A percentile compares a stretch with the other conserved stretches of the same genome.
phyloP scores from a whole-genome alignment of 306 rosid species.

The Prunus mume region DNA sequence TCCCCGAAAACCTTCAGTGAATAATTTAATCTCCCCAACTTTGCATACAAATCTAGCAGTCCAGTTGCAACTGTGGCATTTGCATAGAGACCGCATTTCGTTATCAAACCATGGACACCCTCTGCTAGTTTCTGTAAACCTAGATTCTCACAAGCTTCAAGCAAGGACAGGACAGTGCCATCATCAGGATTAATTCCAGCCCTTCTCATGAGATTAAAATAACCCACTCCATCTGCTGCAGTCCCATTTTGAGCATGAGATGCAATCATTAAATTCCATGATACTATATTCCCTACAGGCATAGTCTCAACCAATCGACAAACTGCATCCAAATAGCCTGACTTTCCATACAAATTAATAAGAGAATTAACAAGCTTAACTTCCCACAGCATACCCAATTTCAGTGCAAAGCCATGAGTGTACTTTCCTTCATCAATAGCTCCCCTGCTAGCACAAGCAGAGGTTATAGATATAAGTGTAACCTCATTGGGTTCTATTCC shows the following conservation, averaged over 20 bases:
- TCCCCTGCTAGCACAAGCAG: conserved; percentile 47
- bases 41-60: conserved; percentile 58
- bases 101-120: conserved; percentile 50
- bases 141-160: conserved; percentile 57
- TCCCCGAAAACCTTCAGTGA: conserved; percentile 53
- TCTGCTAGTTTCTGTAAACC: conserved; percentile 49
- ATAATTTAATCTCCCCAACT: conserved; percentile 57
- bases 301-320: conserved; percentile 51
- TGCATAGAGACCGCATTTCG: conserved; percentile 39
- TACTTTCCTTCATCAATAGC: conserved; percentile 46
- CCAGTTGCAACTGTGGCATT: conserved; percentile 46
- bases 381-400: conserved; percentile 50
- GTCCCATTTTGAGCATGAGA: conserved; percentile 41
- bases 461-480: conserved; percentile 48
- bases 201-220: conserved; percentile 53
- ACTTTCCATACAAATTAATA: conserved; percentile 69
- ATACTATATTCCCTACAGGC: conserved; percentile 42
- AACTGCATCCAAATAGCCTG: conserved; percentile 38
- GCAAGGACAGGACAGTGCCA: conserved; percentile 54
- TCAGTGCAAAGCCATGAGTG: conserved; percentile 56
- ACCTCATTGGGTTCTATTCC: conserved; percentile 48
- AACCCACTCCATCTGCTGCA: conserved; percentile 38
- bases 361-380: conserved; percentile 60
- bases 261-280: conserved; percentile 70
- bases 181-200: conserved; percentile 54